These are phyloP conservation scores for Hirschfeldia incana DNA, from an alignment of 345 rosid genomes.

Conservation along the genomic window DNA sequence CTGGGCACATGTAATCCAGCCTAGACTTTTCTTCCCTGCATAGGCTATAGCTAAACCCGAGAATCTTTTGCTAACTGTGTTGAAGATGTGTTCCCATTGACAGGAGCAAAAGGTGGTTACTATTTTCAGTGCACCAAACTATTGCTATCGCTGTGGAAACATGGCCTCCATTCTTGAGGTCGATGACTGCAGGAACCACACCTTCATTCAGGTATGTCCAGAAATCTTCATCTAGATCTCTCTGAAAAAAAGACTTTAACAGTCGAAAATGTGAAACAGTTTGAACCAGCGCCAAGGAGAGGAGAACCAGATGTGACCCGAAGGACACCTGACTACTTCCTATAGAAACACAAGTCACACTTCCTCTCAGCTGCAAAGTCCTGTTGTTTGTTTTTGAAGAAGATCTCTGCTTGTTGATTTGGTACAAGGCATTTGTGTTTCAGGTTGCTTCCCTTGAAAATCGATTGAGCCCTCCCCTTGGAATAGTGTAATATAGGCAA, in stretches of 20 bases:
- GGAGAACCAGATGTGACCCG: slow-evolving; percentile 99
- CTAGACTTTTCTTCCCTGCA: background rate
- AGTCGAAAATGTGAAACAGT: slow-evolving; percentile 48
- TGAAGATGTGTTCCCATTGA: slow-evolving; percentile 20
- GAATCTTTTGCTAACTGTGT: slow-evolving; percentile 9
- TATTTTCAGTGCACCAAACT: slow-evolving; percentile 95
- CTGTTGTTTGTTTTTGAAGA: slow-evolving; percentile 37
- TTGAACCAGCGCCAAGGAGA: slow-evolving; percentile 99
- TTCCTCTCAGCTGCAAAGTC: slow-evolving; percentile 23
- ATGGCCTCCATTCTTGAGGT: slow-evolving; percentile 99
- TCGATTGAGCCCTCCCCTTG: slow-evolving; percentile 20
- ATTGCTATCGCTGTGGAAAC: slow-evolving; percentile 99
- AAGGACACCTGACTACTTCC: slow-evolving; percentile 95
- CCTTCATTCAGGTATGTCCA: slow-evolving; percentile 79
- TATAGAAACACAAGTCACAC: slow-evolving; percentile 37
- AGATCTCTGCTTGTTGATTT: slow-evolving; percentile 35
- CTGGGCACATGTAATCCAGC: slow-evolving; percentile 85
- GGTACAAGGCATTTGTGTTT: slow-evolving; percentile 34
- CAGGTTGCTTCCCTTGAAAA: background rate
- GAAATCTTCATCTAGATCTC: background rate
- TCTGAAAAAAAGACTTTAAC: background rate
- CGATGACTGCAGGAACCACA: slow-evolving; percentile 85
- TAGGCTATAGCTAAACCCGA: background rate
- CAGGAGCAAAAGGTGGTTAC: slow-evolving; percentile 99
- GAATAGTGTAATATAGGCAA: slow-evolving; percentile 40